Conservation (phyloP, 148 eudicot genomes). For the Talinum fruticosum region DNA sequence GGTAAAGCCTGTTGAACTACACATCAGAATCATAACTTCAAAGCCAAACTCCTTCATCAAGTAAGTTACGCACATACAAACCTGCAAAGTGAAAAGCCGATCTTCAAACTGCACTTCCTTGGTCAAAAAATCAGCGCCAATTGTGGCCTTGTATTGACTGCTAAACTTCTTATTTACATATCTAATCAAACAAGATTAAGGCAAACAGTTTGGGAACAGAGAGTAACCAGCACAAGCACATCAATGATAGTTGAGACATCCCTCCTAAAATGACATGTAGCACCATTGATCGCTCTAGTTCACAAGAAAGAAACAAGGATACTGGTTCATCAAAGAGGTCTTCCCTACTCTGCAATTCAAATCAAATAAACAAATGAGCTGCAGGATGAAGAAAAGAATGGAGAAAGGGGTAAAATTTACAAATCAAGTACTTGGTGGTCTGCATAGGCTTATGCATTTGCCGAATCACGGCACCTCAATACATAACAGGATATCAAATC, state of each 20-base stretch:
- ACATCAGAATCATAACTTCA: background rate
- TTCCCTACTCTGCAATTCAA: slow-evolving; percentile 83
- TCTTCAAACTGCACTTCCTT: slow-evolving; percentile 97
- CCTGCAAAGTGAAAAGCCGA: slow-evolving; percentile 95
- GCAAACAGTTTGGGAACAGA: slow-evolving; percentile 26
- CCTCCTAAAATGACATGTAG: background rate
- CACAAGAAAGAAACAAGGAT: slow-evolving; percentile 39
- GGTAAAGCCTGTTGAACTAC: background rate
- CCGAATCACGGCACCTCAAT: background rate
- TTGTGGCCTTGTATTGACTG: slow-evolving; percentile 95
- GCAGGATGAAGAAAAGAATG: background rate
- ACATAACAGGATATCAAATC: background rate
- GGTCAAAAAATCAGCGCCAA: slow-evolving; percentile 95
- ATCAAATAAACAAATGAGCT: slow-evolving; percentile 17
- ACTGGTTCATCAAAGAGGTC: slow-evolving; percentile 99
- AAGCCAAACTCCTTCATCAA: background rate
- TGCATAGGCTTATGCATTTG: background rate
- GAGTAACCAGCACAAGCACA: background rate
- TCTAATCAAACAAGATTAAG: slow-evolving; percentile 49
- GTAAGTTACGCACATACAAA: slow-evolving; percentile 20
- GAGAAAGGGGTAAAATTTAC: background rate
- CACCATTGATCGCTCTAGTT: slow-evolving; percentile 1
- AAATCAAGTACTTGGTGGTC: background rate
- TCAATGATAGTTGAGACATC: background rate
- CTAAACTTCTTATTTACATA: slow-evolving; percentile 94